Percentiles rank a stretch among this genome's conserved stretches.
These are phyloP conservation scores for Asclepias syriaca DNA, from an alignment of 257 asterid genomes.

Conservation along the genomic window DNA sequence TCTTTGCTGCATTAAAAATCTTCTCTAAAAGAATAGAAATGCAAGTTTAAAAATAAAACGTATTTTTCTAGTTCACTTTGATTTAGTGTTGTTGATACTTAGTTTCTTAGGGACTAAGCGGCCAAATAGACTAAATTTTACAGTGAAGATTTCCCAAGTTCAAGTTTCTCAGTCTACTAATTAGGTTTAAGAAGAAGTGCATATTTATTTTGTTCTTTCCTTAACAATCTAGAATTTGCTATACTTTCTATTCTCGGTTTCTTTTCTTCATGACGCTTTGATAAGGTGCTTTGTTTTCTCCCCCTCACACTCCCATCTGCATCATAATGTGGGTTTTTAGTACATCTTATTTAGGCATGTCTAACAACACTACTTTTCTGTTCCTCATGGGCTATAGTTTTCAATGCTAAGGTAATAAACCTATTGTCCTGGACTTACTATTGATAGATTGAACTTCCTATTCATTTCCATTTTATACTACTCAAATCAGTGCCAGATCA, in stretches of 20 bases:
- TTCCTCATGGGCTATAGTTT: not conserved
- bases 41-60: too few relatives aligned
- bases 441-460: not conserved
- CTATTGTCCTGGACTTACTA: not conserved
- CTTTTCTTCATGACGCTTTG: not conserved
- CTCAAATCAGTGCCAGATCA: not conserved
- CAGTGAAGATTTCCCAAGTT: not conserved
- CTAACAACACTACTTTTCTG: not conserved
- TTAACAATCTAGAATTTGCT: not conserved
- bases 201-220: not conserved
- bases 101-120: not conserved
- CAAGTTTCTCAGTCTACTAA: not conserved
- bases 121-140: not conserved
- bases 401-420: not conserved
- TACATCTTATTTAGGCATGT: not conserved
- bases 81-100: not conserved
- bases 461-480: not conserved
- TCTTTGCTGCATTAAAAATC: too few relatives aligned
- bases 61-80: not conserved
- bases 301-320: not conserved
- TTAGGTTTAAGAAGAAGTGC: not conserved
- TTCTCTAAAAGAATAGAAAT: too few relatives aligned
- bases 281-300: not conserved
- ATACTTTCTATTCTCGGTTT: not conserved
- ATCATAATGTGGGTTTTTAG: not conserved